Conservation (phyloP, 495 filamentous ascomycete species). For the Glutinoglossum americanum region DNA sequence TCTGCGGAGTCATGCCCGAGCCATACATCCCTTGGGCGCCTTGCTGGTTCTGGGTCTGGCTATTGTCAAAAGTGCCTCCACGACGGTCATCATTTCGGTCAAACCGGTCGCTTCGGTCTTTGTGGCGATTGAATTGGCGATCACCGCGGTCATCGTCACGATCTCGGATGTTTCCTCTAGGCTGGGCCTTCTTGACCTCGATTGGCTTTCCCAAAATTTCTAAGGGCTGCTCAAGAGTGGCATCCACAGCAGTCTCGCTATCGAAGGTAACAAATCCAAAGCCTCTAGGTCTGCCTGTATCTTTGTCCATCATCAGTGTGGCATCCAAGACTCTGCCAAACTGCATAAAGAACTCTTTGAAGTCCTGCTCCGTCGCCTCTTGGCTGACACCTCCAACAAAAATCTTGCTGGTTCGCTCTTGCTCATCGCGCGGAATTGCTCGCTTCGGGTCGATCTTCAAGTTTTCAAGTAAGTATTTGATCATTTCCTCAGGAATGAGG, state of each 20-base stretch:
- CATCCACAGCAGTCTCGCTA: constrained; percentile 84
- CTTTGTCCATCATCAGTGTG: constrained; percentile 99
- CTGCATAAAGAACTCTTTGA: constrained; percentile 87
- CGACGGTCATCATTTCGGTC: constrained; percentile 26
- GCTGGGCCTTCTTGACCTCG: constrained; percentile 95
- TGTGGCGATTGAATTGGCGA: constrained; percentile 35
- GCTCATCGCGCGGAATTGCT: constrained; percentile 91
- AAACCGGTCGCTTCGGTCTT: constrained; percentile 17
- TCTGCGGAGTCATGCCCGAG: constrained; percentile 65
- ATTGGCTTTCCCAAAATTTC: constrained; percentile 90
- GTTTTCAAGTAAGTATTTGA: constrained; percentile 12
- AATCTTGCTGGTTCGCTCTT: constrained; percentile 94
- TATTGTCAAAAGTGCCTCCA: constrained; percentile 21
- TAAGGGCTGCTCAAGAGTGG: constrained; percentile 56
- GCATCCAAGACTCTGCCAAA: constrained; percentile 93
- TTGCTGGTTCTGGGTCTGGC: constrained; percentile 20
- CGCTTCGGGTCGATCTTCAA: constrained; percentile 88
- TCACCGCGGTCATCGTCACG: constrained; percentile 50
- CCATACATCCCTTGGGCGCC: constrained; percentile 15
- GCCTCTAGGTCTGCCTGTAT: constrained; percentile 82
- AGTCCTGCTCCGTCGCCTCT: constrained; percentile 86
- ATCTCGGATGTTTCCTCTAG: constrained; percentile 81
- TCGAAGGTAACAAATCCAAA: constrained; percentile 99
- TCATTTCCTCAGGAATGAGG: constrained; percentile 1
- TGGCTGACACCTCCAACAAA: constrained; percentile 96